These are phyloP conservation scores for Penicillium hesseltinei DNA, from an alignment of 2,329 filamentous ascomycete species.

Conservation along the genomic window DNA sequence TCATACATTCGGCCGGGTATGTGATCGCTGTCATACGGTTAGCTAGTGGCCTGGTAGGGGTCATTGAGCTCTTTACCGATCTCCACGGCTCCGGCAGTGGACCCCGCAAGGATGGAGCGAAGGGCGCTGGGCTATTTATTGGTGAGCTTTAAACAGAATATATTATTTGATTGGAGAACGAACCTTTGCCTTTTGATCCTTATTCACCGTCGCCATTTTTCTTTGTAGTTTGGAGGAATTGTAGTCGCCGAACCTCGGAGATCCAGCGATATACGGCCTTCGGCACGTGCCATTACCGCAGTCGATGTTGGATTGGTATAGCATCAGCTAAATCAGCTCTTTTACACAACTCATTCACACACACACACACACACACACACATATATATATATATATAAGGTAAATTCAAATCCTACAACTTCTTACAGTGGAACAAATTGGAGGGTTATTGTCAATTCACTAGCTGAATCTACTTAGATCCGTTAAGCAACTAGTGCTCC, in stretches of 20 bases:
- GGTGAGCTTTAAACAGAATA: conserved; percentile 28
- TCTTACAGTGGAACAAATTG: not conserved
- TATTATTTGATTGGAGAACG: conserved; percentile 1
- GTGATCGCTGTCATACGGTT: conserved; percentile 66
- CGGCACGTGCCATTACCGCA: conserved; percentile 20
- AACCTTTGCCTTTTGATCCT: conserved; percentile 42
- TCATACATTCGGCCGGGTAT: conserved; percentile 86
- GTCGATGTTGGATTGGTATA: not conserved
- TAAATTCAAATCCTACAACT: not conserved
- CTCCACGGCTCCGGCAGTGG: conserved; percentile 90
- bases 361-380: too few relatives aligned
- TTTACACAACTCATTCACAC: not conserved
- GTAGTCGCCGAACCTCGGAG: conserved; percentile 18
- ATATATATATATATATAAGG: not conserved
- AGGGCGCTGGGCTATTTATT: conserved; percentile 68
- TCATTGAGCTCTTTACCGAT: conserved; percentile 62
- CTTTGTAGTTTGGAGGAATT: conserved; percentile 8
- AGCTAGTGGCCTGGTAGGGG: conserved; percentile 22
- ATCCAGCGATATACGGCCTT: conserved; percentile 16
- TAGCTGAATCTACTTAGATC: conserved; percentile 20
- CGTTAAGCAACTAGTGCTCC: conserved; percentile 25
- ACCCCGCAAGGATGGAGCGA: conserved; percentile 87
- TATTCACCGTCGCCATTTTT: conserved; percentile 38
- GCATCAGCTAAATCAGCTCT: not conserved
- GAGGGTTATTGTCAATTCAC: conserved; percentile 34